Evolutionary conservation across 805 yeast genomes (phyloP), one percentile per base, ranked within the genome.

Genomic region (Lachancea meyersii): DNA sequence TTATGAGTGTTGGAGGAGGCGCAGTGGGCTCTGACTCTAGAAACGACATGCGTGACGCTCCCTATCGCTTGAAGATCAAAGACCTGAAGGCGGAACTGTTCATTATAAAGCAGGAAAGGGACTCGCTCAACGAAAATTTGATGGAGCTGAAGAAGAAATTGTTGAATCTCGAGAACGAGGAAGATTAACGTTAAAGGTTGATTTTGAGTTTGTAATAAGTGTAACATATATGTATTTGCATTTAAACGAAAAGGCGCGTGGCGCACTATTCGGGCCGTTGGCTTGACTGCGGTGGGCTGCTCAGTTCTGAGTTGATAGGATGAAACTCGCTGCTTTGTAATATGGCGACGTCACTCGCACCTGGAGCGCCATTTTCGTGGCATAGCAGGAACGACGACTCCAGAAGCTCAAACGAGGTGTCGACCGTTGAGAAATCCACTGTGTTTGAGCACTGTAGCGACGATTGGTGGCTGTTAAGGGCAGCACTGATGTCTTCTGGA

Each of bases 11-110:
- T 31, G 45, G 41, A 2, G 34, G 35, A 3, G 42, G 28, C 35
- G 43, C 43, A 8, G 40, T 20, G 49, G 50, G 63, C 19, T 48
- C 58, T 22, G 62, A 55, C 22, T 44, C 65, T 17, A 60, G 52
- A 17, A 45, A 47, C 31, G 46, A 31, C 40, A 43, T 64, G 40
- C 61, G 61, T 28, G 63, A 66, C 42, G 73, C 84, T 35, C 87
- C 82, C 49, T 84, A 75, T 55, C 83, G 79, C 48, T 72, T 86
- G 68, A 84, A 81, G 63, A 73, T 87, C 34, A 79, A 84, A 53
- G 95, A 87, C 53, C 66, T 87, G 52, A 85, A 86, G 55, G 95
- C 95, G 3, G 95, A 86, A 58, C 68, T 87, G 50, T 82, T 75
- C 54, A 83, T 87, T 43, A 73, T 82, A 50, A 80, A 79, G 54